Evolutionary conservation across 305 asterid genomes (phyloP).

Genomic region (Fraxinus baroniana): DNA sequence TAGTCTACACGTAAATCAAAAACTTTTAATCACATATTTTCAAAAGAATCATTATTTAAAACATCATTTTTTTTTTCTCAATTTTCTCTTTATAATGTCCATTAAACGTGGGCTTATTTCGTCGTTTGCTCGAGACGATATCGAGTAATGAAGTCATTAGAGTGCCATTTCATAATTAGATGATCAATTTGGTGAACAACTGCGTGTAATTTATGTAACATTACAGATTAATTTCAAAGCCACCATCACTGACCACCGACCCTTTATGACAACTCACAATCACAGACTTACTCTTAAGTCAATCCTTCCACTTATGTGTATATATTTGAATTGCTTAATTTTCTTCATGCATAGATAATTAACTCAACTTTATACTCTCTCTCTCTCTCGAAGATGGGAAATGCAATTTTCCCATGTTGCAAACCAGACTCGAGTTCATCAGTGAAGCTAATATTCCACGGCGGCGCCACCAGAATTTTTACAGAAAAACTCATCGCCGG

Average conservation of each 20-base stretch:
- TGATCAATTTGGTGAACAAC: background rate
- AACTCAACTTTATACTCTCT: background rate
- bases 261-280: background rate
- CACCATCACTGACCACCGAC: constrained; percentile 35
- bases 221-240: constrained; percentile 27
- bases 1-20: no score
- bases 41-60: no score
- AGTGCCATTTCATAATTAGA: background rate
- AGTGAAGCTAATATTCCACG: constrained; percentile 40
- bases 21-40: no score
- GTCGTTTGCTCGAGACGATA: no score
- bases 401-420: constrained; percentile 41
- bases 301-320: background rate
- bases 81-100: no score
- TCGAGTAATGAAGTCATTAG: background rate
- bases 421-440: constrained; percentile 24
- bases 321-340: background rate
- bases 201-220: background rate
- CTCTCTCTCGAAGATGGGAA: constrained; percentile 41
- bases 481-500: constrained; percentile 51
- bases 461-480: constrained; percentile 42
- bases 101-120: no score
- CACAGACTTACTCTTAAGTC: constrained; percentile 29
- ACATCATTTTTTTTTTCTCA: no score
- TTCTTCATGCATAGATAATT: background rate